phyloP scores from a whole-genome alignment of 2,329 filamentous ascomycete genomes.

The Alternaria novae-zelandiae region DNA sequence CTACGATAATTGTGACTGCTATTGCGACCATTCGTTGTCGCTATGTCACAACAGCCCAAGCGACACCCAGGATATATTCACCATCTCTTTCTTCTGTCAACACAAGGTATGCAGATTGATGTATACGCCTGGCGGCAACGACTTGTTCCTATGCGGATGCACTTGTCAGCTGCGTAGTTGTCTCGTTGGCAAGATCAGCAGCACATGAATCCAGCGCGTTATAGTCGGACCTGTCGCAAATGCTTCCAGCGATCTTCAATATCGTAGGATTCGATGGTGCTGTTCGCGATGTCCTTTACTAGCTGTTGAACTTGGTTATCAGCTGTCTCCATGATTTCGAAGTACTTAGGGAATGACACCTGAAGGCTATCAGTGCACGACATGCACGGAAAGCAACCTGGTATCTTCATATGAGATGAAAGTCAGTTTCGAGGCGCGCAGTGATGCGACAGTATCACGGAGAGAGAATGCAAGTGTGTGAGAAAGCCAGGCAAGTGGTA shows the following conservation, averaged over 20 bases:
- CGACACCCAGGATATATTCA: background rate
- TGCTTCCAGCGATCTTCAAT: background rate
- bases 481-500: background rate
- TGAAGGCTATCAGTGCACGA: background rate
- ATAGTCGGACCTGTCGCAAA: background rate
- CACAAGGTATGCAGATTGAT: rapidly evolving
- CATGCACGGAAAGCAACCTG: no score
- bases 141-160: rapidly evolving
- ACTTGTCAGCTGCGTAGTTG: background rate
- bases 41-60: rapidly evolving
- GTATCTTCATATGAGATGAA: background rate
- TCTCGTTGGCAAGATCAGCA: background rate
- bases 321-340: background rate
- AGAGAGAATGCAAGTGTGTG: background rate
- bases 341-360: background rate
- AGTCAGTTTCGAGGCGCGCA: background rate
- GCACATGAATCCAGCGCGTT: background rate
- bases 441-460: background rate
- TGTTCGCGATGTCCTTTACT: background rate
- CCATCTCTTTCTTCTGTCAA: background rate
- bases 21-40: no score
- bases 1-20: background rate
- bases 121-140: background rate
- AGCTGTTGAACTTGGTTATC: rapidly evolving
- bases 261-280: rapidly evolving